Conservation (phyloP, 225 moss, liverwort and hornwort genomes). For the Physcomitrellopsis africana region DNA sequence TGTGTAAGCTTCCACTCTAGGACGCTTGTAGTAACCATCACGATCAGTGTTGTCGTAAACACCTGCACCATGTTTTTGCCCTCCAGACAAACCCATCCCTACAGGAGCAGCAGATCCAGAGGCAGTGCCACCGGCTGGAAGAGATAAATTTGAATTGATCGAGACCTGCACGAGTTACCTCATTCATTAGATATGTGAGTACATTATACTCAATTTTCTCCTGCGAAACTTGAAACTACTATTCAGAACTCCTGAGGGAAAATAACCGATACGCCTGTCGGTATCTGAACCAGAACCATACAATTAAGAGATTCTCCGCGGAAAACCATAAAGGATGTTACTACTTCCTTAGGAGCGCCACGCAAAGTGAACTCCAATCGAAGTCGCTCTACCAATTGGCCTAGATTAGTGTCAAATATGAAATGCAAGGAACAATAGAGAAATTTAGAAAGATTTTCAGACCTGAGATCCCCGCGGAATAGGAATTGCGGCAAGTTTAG, state of each 20-base stretch:
- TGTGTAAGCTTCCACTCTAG: conserved; percentile 54
- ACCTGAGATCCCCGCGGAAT: conserved; percentile 73
- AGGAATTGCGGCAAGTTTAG: conserved; percentile 69
- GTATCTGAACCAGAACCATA: too few relatives aligned
- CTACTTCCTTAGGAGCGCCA: too few relatives aligned
- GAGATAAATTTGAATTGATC: conserved; percentile 36
- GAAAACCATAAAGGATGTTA: too few relatives aligned
- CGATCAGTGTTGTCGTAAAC: conserved; percentile 47
- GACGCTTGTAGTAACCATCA: conserved; percentile 61
- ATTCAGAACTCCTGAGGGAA: too few relatives aligned
- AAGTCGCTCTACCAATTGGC: too few relatives aligned
- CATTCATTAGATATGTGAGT: too few relatives aligned
- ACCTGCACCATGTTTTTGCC: conserved; percentile 38
- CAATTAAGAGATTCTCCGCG: too few relatives aligned
- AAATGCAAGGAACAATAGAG: too few relatives aligned
- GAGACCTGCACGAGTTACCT: conserved; percentile 19
- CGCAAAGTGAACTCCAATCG: too few relatives aligned
- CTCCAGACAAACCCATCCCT: conserved; percentile 46
- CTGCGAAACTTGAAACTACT: too few relatives aligned
- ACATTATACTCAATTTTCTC: neutral
- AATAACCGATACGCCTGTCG: too few relatives aligned
- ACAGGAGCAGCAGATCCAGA: conserved; percentile 37
- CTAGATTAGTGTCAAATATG: too few relatives aligned
- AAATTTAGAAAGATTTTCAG: neutral
- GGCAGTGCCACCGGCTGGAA: conserved; percentile 34